These are phyloP conservation scores for Penicillium coprophilum DNA, from an alignment of 495 filamentous ascomycete genomes.

Conservation along the genomic window DNA sequence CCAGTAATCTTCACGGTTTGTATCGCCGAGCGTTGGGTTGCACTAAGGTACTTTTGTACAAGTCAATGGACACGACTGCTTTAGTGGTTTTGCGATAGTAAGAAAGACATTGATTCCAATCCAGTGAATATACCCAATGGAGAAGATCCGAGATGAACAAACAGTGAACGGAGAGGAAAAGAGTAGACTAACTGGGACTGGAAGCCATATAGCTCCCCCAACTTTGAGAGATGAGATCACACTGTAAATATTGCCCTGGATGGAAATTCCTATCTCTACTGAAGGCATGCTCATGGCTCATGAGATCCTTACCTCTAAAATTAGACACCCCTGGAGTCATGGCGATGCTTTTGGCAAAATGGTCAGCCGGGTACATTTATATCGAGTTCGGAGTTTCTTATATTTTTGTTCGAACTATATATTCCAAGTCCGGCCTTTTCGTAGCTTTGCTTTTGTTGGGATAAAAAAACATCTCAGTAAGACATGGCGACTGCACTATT, in stretches of 20 bases:
- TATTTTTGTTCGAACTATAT: neutral
- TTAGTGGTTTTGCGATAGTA: neutral
- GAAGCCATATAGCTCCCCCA: neutral
- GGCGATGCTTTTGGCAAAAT: neutral
- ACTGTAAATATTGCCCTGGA: neutral
- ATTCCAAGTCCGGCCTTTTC: neutral
- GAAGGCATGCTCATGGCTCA: neutral
- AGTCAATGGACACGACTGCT: neutral
- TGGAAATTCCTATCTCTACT: neutral
- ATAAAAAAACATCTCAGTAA: neutral
- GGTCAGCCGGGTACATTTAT: neutral
- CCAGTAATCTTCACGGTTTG: slow-evolving; percentile 2
- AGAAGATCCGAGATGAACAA: neutral
- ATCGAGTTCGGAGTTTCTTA: neutral
- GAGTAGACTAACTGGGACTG: neutral
- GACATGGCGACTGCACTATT: neutral
- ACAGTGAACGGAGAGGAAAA: neutral
- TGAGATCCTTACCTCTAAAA: neutral
- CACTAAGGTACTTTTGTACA: neutral
- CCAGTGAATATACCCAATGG: neutral
- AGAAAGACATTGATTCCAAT: neutral
- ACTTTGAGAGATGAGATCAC: too few species aligned
- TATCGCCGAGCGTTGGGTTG: slow-evolving; percentile 2
- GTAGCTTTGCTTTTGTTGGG: neutral
- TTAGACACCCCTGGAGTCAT: neutral